A percentile compares a stretch with the other conserved stretches of the same genome.
Evolutionary conservation across 768 basidiomycete species (phyloP).

Genomic region (Tulasnella sp.): DNA sequence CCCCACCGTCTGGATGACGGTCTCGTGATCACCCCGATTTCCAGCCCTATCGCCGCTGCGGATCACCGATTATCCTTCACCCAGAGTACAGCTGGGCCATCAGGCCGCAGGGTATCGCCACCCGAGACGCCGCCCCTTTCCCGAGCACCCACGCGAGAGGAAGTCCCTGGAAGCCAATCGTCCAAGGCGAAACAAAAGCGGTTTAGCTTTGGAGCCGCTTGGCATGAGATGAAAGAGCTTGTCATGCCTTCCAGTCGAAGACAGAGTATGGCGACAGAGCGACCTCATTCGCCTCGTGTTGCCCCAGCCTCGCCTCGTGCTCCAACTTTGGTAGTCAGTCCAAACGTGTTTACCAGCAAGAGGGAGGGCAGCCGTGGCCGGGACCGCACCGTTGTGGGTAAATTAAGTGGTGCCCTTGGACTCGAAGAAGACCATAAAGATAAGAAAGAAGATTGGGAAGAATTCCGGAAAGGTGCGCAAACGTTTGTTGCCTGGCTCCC

Average conservation of each 20-base stretch:
- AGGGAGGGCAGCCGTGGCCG: conserved; percentile 20
- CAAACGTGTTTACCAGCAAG: background rate
- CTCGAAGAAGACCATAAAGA: conserved; percentile 24
- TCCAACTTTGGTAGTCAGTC: background rate
- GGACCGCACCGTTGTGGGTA: conserved; percentile 28
- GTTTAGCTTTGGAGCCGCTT: conserved; percentile 13
- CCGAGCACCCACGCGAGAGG: background rate
- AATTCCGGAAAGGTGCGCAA: conserved; percentile 68
- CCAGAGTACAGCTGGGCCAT: background rate
- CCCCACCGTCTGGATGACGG: background rate
- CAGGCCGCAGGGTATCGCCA: background rate
- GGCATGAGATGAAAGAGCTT: conserved; percentile 9
- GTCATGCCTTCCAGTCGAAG: background rate
- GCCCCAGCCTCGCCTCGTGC: background rate
- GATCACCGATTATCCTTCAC: background rate
- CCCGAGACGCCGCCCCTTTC: conserved; percentile 1
- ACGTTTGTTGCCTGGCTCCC: background rate
- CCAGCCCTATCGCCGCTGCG: background rate
- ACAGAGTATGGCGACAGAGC: background rate
- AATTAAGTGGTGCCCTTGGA: conserved; percentile 30
- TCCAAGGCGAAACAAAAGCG: conserved; percentile 1
- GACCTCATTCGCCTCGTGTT: background rate
- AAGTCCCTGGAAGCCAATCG: background rate
- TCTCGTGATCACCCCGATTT: background rate
- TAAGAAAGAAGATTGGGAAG: conserved; percentile 50